Percentiles rank a stretch among this genome's conserved stretches.
phyloP scores from a whole-genome alignment of 768 basidiomycete genomes.

The Pholiota microspora region DNA sequence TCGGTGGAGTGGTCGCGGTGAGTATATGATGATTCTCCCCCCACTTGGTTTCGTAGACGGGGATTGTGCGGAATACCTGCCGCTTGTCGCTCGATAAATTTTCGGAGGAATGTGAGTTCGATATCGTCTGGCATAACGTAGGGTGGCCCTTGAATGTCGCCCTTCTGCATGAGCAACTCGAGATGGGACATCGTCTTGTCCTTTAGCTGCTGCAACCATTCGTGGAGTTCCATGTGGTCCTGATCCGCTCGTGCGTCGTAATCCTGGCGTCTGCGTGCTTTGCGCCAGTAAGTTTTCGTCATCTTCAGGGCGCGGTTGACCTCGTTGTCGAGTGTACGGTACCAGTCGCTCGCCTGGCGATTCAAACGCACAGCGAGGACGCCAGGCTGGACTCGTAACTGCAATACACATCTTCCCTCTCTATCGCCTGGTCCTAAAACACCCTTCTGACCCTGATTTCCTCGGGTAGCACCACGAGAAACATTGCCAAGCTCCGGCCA shows the following conservation, averaged over 20 bases:
- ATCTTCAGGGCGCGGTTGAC: slow-evolving; percentile 80
- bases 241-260: slow-evolving; percentile 84
- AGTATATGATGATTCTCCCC: slow-evolving; percentile 31
- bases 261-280: slow-evolving; percentile 78
- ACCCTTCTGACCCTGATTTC: slow-evolving; percentile 86
- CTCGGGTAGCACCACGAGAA: slow-evolving; percentile 78
- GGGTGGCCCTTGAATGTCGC: slow-evolving; percentile 81
- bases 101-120: slow-evolving; percentile 75
- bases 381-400: slow-evolving; percentile 80
- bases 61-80: slow-evolving; percentile 79
- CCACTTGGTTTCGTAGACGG: slow-evolving; percentile 59
- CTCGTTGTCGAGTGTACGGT: slow-evolving; percentile 72
- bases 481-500: slow-evolving; percentile 88
- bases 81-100: slow-evolving; percentile 79
- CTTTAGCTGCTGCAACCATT: slow-evolving; percentile 85
- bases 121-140: slow-evolving; percentile 79
- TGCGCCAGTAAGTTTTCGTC: slow-evolving; percentile 86
- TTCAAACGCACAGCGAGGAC: slow-evolving; percentile 76
- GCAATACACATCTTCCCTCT: slow-evolving; percentile 75
- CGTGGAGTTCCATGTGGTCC: slow-evolving; percentile 87
- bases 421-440: slow-evolving; percentile 68
- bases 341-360: slow-evolving; percentile 79
- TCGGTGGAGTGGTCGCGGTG: slow-evolving; percentile 45
- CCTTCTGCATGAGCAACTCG: slow-evolving; percentile 84
- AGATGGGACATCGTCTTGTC: slow-evolving; percentile 89